Evolutionary conservation across 2,329 filamentous ascomycete species (phyloP), one percentile per base, ranked within the genome.

Genomic region (Exophiala calicioides): DNA sequence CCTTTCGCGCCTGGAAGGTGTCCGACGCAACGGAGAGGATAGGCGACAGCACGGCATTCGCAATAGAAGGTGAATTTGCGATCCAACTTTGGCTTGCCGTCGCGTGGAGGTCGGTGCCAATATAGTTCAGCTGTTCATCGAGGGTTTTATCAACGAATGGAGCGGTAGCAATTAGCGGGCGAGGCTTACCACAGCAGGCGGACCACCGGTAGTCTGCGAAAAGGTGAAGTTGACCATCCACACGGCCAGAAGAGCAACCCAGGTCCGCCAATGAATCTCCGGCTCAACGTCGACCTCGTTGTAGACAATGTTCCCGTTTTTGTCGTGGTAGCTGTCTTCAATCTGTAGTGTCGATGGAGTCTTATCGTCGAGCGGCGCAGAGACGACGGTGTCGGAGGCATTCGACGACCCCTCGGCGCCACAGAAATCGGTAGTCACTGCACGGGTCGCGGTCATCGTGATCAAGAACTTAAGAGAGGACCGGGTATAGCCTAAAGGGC

Each of bases 1-100:
- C 9, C 31, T 51, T 51, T 13, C 47, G 41, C 8, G 30, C 43
- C 23, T 51, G 47, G 20, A 51, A 51, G 10, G 27, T 38, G 27
- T 51, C 47, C 10, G 47, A 51, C 8, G 44, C 47, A 13, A 23
- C 19, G 20, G 43, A 38, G 13, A 51, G 32, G 23, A 51, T 13
- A 29, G 47, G 47, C 5, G 13, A 12, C 12, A 51, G 7, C 7
- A 51, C 47, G 3, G 47, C 44, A 13, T 51, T 34, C 5, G 32
- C 35, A 21, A 51, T 34, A 3, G 27, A 23, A 6, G 43, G 13
- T 3, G 47, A 15, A 35, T 35, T 51, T 6, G 36, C 33, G 15
- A 51, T 32, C 47, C 47, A 51, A 8, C 35, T 51, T 18, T 35
- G 16, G 16, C 23, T n/a, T 23, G 18, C 12, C 1, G 43, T 30